phyloP scores from a whole-genome alignment of 176 grass and related monocot genomes.

The Phragmites australis region DNA sequence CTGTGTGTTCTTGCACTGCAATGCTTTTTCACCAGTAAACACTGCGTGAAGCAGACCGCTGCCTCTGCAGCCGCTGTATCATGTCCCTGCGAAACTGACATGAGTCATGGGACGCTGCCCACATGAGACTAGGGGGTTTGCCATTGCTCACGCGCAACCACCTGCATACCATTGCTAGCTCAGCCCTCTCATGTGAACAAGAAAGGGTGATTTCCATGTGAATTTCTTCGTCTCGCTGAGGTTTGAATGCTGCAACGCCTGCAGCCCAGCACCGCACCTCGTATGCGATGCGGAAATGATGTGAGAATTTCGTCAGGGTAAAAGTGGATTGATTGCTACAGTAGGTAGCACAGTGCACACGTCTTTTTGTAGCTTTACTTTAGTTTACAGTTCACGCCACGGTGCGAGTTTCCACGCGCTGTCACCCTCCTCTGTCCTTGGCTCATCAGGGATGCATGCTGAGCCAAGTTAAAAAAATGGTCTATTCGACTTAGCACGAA shows the following conservation, averaged over 20 bases:
- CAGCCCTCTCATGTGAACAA: background rate
- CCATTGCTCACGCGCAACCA: background rate
- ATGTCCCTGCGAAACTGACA: background rate
- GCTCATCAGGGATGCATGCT: constrained; percentile 9
- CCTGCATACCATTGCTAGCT: background rate
- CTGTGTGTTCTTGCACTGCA: constrained; percentile 7
- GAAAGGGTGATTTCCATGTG: constrained; percentile 6
- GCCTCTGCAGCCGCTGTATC: background rate
- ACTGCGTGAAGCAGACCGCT: constrained; percentile 29
- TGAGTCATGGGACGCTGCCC: background rate
- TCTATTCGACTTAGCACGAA: too few relatives aligned
- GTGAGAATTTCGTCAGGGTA: background rate
- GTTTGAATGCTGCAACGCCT: background rate
- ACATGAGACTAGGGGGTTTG: too few relatives aligned
- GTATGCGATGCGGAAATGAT: background rate
- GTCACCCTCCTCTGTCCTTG: constrained; percentile 23
- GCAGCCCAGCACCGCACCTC: constrained; percentile 30
- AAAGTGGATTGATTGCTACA: background rate
- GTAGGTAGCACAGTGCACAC: background rate
- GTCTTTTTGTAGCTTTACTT: constrained; percentile 43
- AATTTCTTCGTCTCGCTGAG: background rate
- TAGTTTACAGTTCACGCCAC: constrained; percentile 44
- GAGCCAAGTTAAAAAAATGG: background rate
- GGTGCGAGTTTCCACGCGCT: constrained; percentile 40
- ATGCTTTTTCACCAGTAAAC: constrained; percentile 32